Conservation (phyloP, 1,284 basidiomycete species). For the Moesziomyces parantarcticus region DNA sequence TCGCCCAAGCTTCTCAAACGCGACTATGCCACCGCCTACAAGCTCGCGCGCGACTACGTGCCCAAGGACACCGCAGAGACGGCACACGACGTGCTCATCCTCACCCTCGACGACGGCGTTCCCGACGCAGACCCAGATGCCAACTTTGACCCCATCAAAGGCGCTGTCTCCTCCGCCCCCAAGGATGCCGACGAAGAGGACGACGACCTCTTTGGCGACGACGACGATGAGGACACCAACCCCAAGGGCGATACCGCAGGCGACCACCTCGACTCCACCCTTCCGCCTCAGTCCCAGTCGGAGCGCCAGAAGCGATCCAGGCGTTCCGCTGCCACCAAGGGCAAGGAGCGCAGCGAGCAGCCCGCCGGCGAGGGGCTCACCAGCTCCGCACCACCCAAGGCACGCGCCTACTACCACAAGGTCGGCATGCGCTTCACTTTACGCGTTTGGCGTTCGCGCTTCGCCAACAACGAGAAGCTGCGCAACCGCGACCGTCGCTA, state of each 20-base stretch:
- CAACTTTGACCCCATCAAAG: constrained; percentile 41
- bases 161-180: constrained; percentile 21
- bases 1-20: constrained; percentile 33
- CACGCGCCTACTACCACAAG: constrained; percentile 62
- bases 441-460: constrained; percentile 56
- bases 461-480: constrained; percentile 50
- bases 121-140: constrained; percentile 57
- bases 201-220: constrained; percentile 53
- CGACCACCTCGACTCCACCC: constrained; percentile 31
- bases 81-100: constrained; percentile 49
- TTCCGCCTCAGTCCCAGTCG: constrained; percentile 50
- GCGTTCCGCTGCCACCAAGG: constrained; percentile 31
- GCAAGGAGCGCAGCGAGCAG: constrained; percentile 47
- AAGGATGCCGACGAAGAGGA: constrained; percentile 24
- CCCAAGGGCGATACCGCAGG: constrained; percentile 13
- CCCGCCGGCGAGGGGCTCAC: constrained; percentile 27
- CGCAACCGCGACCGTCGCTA: constrained; percentile 46
- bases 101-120: constrained; percentile 58
- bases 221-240: constrained; percentile 19
- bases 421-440: constrained; percentile 61
- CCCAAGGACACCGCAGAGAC: constrained; percentile 49
- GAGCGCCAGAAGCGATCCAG: constrained; percentile 52
- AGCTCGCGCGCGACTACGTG: constrained; percentile 57
- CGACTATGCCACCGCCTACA: constrained; percentile 55
- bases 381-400: constrained; percentile 24